A percentile compares a stretch with the other conserved stretches of the same genome.
Evolutionary conservation across 768 basidiomycete species (phyloP).

Genomic region (Leccinum sublutescens): DNA sequence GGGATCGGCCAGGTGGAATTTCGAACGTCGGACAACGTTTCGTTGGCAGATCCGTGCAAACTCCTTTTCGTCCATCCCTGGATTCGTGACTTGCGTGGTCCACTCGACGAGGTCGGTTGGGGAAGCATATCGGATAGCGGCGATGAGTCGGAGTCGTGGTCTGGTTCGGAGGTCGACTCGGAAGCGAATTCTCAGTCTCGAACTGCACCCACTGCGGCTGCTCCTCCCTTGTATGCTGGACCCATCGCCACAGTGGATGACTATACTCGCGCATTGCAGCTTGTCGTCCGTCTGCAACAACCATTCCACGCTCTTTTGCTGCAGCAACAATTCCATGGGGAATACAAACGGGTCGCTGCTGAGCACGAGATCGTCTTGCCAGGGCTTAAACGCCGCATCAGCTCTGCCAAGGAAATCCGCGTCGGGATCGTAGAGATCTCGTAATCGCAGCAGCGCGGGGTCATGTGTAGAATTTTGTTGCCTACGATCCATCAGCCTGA

Average conservation of each 20-base stretch:
- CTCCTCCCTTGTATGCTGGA: not conserved
- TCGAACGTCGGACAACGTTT: not conserved
- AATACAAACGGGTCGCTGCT: too few relatives aligned
- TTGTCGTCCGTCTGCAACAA: not conserved
- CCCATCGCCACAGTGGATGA: not conserved
- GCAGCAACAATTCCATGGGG: too few relatives aligned
- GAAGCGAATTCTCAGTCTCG: not conserved
- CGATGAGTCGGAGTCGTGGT: not conserved
- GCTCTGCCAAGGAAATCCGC: too few relatives aligned
- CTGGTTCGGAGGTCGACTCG: not conserved
- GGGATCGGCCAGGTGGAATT: not conserved
- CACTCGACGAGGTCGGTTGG: not conserved
- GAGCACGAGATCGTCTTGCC: too few relatives aligned
- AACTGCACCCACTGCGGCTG: not conserved
- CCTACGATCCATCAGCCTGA: too few relatives aligned
- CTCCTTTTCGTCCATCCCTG: constrained; percentile 11
- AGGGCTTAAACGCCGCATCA: too few relatives aligned
- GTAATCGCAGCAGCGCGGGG: too few relatives aligned
- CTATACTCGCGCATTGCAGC: constrained; percentile 2
- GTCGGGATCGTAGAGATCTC: too few relatives aligned
- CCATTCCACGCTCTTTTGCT: too few relatives aligned
- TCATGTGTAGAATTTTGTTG: too few relatives aligned
- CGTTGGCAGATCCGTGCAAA: not conserved
- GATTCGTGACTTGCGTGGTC: constrained; percentile 8
- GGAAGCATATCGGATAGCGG: not conserved